Conservation (phyloP, 305 asterid species). For the Fraxinus greggii region DNA sequence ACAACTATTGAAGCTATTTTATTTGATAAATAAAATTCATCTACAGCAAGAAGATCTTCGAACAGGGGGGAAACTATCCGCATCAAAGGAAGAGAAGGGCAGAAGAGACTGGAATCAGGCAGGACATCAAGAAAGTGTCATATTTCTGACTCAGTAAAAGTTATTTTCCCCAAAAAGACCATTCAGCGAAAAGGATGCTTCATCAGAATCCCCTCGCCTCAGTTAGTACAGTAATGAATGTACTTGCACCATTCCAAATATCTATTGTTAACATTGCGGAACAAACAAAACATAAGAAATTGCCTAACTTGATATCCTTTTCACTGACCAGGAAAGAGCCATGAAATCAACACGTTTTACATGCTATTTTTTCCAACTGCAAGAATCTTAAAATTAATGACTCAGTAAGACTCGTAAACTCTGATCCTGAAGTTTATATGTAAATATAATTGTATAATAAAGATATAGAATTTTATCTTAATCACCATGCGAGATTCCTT, state of each 20-base stretch:
- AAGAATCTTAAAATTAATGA: neutral
- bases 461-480: neutral
- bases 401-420: neutral
- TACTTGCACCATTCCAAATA: constrained; percentile 13
- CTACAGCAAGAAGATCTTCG: constrained; percentile 4
- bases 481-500: neutral
- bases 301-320: neutral
- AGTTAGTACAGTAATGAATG: constrained; percentile 5
- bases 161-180: neutral
- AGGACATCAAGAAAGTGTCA: constrained; percentile 3
- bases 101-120: neutral
- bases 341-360: neutral
- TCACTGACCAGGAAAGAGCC: neutral
- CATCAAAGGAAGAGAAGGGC: neutral
- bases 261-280: neutral
- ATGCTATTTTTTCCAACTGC: neutral
- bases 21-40: neutral
- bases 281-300: constrained; percentile 7
- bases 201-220: constrained; percentile 21
- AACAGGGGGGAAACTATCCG: neutral
- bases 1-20: neutral
- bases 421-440: neutral
- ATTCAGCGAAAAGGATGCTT: constrained; percentile 9
- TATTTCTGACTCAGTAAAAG: neutral
- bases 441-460: neutral